Evolutionary conservation across 2,329 filamentous ascomycete genomes (phyloP), one percentile per base, ranked within the genome.

Genomic region (Aureobasidium lini): DNA sequence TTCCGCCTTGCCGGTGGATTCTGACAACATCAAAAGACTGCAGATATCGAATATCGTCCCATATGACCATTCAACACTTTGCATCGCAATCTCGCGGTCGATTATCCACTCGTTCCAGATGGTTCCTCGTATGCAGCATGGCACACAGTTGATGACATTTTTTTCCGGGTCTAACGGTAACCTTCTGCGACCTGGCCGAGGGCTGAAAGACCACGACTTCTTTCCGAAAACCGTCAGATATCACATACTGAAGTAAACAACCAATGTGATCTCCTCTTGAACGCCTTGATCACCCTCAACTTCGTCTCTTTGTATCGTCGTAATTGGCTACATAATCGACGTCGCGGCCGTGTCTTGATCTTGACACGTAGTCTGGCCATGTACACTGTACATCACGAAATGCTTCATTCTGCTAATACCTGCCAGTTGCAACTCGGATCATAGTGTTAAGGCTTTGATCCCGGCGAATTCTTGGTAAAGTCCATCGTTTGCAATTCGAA

Each of bases 1-100:
- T 36, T 57, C 53, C 53, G 53, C 53, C 53, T 46, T 37, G n/a
- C 53, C 53, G 53, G 42, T n/a, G 15, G 28, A n/a, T 46, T 57
- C 29, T 52, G 37, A 44, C 46, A 59, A 50, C 39, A 59, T 43
- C 57, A 53, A 59, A 43, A 50, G 53, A 31, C 52, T 36, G 16
- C 18, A 31, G 50, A n/a, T 34, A 6, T 13, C n/a, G 23, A 42
- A n/a, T 15, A 15, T 11, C 3, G n/a, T 18, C n/a, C 9, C 39
- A 43, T 13, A 54, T 43, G 28, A 15, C 13, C 39, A 43, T 43
- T 39, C 28, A 32, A 34, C 39, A 32, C 7, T 16, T 36, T 43
- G 29, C 29, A 34, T n/a, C 16, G 8, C 8, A 23, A 44, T n/a
- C 9, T 37, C n/a, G n/a, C 7, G 4, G 3, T 13, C 31, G 16